A percentile compares a stretch with the other conserved stretches of the same genome.
Conservation (phyloP, 352 stramenopile species). For the Phytophthora citricola region DNA sequence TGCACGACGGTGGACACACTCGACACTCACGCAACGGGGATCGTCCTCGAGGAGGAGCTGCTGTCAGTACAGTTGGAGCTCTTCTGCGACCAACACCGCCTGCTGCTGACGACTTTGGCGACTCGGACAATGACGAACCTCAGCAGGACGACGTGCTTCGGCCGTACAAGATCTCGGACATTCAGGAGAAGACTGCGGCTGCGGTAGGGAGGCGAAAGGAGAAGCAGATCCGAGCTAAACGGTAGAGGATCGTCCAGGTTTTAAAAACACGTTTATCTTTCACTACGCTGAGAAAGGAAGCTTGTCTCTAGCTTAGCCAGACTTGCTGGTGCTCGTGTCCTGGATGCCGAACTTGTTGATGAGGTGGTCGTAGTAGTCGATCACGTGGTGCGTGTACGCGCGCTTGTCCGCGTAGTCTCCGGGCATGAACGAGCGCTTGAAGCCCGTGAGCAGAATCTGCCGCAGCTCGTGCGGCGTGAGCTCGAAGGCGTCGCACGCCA, state of each 20-base stretch:
- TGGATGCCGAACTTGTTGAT: constrained; percentile 73
- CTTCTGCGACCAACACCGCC: constrained; percentile 63
- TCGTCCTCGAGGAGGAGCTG: constrained; percentile 20
- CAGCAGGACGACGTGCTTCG: constrained; percentile 66
- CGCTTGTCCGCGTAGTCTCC: constrained; percentile 80
- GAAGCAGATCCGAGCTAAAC: constrained; percentile 63
- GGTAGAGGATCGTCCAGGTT: constrained; percentile 23
- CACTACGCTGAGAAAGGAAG: neutral
- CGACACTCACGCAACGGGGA: constrained; percentile 32
- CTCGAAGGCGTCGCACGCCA: constrained; percentile 83
- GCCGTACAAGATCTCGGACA: constrained; percentile 77
- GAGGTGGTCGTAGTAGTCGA: constrained; percentile 88
- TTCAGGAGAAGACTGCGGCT: constrained; percentile 81
- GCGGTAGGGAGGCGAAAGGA: constrained; percentile 72
- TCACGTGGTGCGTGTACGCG: constrained; percentile 85
- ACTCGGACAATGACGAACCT: constrained; percentile 75
- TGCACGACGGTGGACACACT: constrained; percentile 36
- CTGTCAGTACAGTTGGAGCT: constrained; percentile 18
- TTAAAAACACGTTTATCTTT: constrained; percentile 1
- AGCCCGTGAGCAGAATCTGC: constrained; percentile 83
- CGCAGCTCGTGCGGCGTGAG: constrained; percentile 76
- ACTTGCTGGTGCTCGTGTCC: constrained; percentile 43
- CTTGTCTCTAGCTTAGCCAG: constrained; percentile 16
- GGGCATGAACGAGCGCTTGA: constrained; percentile 89
- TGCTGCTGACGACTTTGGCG: constrained; percentile 71